Evolutionary conservation across 805 yeast genomes (phyloP).

Genomic region (Wickerhamiella occidentalis): DNA sequence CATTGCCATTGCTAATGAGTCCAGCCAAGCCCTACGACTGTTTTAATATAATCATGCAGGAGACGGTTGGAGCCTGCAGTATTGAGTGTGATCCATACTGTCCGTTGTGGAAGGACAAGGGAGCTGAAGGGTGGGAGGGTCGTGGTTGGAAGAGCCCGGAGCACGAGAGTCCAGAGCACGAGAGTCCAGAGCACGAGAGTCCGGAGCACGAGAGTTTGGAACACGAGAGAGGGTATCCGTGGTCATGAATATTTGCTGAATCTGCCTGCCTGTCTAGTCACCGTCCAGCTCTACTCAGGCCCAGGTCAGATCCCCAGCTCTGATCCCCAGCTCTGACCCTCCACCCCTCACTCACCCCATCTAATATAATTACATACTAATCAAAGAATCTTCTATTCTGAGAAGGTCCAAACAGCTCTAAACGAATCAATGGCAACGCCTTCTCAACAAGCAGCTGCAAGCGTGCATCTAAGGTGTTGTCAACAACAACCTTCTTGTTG

Average conservation of each 20-base stretch:
- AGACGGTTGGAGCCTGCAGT: neutral
- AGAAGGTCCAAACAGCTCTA: constrained; percentile 65
- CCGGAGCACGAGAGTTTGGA: too few species aligned
- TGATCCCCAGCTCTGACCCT: neutral
- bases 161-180: too few species aligned
- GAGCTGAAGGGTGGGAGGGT: neutral
- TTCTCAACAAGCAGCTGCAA: constrained; percentile 67
- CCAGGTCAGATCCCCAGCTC: neutral
- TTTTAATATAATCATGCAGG: neutral
- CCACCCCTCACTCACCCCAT: neutral
- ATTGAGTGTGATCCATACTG: neutral
- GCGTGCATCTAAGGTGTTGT: constrained; percentile 93
- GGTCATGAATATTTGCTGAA: too few species aligned
- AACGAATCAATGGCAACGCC: constrained; percentile 84
- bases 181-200: too few species aligned
- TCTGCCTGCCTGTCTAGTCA: too few species aligned
- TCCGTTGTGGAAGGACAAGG: neutral
- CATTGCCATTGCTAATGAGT: neutral
- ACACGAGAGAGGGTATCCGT: too few species aligned
- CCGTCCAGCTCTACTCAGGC: too few species aligned
- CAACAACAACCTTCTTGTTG: constrained; percentile 72
- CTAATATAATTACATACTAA: constrained; percentile 26
- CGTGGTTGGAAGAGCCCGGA: too few species aligned
- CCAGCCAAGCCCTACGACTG: neutral
- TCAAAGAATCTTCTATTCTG: constrained; percentile 83